Conservation (phyloP, 768 basidiomycete genomes). For the Hypsizygus marmoreus region DNA sequence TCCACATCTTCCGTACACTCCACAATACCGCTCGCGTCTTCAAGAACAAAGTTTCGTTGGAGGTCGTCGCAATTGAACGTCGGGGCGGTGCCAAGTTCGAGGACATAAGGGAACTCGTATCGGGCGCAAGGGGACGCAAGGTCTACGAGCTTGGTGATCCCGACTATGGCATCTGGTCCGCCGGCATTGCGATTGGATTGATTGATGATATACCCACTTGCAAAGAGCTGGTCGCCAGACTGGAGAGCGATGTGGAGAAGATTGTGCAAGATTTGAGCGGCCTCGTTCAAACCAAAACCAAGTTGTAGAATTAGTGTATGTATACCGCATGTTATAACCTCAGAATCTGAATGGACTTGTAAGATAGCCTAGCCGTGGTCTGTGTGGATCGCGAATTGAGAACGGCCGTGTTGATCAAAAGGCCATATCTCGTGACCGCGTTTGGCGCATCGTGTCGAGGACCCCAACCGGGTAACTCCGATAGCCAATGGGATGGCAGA, state of each 20-base stretch:
- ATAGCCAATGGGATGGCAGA: slow-evolving; percentile 18
- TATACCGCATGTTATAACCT: not conserved
- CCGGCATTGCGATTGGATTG: slow-evolving; percentile 64
- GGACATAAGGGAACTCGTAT: slow-evolving; percentile 77
- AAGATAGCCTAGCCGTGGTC: too few relatives aligned
- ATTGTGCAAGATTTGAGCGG: slow-evolving; percentile 53
- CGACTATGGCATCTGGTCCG: slow-evolving; percentile 87
- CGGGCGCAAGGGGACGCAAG: slow-evolving; percentile 64
- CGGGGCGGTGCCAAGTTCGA: slow-evolving; percentile 87
- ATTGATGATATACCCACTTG: slow-evolving; percentile 88
- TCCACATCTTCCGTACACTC: slow-evolving; percentile 89
- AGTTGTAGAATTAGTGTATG: slow-evolving; percentile 35
- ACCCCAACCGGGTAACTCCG: slow-evolving; percentile 26
- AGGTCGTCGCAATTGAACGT: slow-evolving; percentile 84
- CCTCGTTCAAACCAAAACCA: slow-evolving; percentile 34
- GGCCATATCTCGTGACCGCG: slow-evolving; percentile 45
- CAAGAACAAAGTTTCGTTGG: slow-evolving; percentile 80
- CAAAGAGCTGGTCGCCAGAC: slow-evolving; percentile 61
- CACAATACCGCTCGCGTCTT: slow-evolving; percentile 83
- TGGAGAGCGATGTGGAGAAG: slow-evolving; percentile 77
- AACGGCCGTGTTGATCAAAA: slow-evolving; percentile 1
- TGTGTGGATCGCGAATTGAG: not conserved
- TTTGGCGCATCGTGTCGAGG: slow-evolving; percentile 30
- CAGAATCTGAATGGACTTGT: too few relatives aligned
- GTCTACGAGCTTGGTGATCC: slow-evolving; percentile 86